Conservation (phyloP, 2,329 filamentous ascomycete genomes). For the Epichloe coenophiala region DNA sequence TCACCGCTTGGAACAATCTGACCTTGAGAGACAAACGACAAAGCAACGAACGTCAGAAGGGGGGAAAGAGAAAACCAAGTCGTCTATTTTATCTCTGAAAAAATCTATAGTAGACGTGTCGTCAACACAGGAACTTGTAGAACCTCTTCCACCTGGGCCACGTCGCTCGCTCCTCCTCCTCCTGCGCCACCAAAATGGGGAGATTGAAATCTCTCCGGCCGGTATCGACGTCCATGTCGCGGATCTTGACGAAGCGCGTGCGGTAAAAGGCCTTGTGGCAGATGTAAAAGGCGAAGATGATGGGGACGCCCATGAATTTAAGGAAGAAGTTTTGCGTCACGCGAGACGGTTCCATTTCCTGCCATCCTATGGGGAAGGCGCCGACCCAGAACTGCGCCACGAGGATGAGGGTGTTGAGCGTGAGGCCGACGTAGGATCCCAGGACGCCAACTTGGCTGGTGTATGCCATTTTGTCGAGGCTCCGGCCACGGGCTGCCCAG, state of each 20-base stretch:
- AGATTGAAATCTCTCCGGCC: constrained; percentile 78
- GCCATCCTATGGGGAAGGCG: constrained; percentile 56
- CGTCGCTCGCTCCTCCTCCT: constrained; percentile 54
- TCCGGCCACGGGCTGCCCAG: constrained; percentile 58
- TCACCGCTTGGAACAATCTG: no score
- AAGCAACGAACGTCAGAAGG: no score
- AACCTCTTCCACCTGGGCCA: constrained; percentile 69
- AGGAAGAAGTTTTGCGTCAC: constrained; percentile 59
- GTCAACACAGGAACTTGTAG: constrained; percentile 60
- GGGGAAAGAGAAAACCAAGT: neutral
- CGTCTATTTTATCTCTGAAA: no score
- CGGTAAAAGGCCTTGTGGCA: constrained; percentile 63
- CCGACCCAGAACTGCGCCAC: constrained; percentile 82
- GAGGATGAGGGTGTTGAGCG: constrained; percentile 63
- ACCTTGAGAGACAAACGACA: no score
- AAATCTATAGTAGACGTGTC: neutral
- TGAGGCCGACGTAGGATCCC: constrained; percentile 70
- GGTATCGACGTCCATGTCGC: constrained; percentile 77
- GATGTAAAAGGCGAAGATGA: constrained; percentile 52
- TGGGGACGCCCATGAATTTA: constrained; percentile 55
- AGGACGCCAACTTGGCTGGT: constrained; percentile 61
- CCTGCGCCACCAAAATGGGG: constrained; percentile 63
- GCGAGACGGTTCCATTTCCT: constrained; percentile 25
- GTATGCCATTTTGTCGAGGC: constrained; percentile 69
- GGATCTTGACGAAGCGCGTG: constrained; percentile 51